Conservation (phyloP, 768 basidiomycete genomes). For the Rhizopogon roseolus region DNA sequence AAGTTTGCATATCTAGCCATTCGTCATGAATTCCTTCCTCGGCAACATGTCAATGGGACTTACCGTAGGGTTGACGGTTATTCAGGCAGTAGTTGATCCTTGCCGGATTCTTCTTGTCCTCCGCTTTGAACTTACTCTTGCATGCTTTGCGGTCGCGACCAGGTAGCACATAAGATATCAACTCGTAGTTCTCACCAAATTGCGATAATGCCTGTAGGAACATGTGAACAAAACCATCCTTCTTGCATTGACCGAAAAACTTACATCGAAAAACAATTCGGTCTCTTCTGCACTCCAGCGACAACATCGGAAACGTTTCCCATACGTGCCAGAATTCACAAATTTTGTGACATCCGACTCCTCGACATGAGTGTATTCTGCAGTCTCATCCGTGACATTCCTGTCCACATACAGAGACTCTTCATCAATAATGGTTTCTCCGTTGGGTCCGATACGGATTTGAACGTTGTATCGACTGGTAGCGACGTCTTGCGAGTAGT, state of each 20-base stretch:
- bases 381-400: conserved; percentile 59
- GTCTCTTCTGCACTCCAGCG: conserved; percentile 92
- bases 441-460: conserved; percentile 82
- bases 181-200: conserved; percentile 90
- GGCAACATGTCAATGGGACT: conserved; percentile 16
- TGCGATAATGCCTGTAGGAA: conserved; percentile 71
- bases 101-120: conserved; percentile 77
- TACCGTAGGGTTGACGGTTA: conserved; percentile 73
- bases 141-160: conserved; percentile 85
- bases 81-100: conserved; percentile 74
- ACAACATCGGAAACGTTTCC: conserved; percentile 74
- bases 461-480: conserved; percentile 79
- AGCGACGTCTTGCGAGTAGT: conserved; percentile 60
- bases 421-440: conserved; percentile 84
- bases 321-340: conserved; percentile 78
- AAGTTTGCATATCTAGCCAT: conserved; percentile 58
- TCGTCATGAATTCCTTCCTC: neutral
- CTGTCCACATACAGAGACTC: conserved; percentile 80
- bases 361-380: conserved; percentile 71
- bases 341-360: conserved; percentile 84
- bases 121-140: conserved; percentile 89
- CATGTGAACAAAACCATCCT: conserved; percentile 3
- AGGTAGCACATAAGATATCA: conserved; percentile 82
- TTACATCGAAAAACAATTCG: conserved; percentile 79
- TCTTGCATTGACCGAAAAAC: conserved; percentile 17